Percentiles rank a stretch among this genome's conserved stretches.
Evolutionary conservation across 371 early-diverging fungal species (phyloP).

Genomic region (Modicella reniformis): DNA sequence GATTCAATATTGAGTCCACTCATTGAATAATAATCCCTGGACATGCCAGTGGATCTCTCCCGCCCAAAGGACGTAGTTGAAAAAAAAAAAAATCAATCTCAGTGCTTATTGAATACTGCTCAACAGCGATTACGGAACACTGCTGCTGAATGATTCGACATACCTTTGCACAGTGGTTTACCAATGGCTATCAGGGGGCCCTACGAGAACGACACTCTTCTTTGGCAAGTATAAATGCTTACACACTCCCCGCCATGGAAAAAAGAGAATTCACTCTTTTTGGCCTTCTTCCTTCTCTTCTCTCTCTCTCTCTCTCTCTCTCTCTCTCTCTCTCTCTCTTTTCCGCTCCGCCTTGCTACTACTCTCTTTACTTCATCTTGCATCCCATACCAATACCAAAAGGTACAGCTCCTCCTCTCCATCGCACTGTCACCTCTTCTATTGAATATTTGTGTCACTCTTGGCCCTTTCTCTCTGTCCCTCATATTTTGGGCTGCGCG

Average conservation of each 20-base stretch:
- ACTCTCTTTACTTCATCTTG: neutral
- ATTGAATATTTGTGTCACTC: neutral
- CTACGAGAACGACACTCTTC: neutral
- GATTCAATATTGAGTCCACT: no score
- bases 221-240: conserved; percentile 15
- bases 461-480: neutral
- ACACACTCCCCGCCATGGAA: neutral
- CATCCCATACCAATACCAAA: no score
- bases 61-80: no score
- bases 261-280: conserved; percentile 14
- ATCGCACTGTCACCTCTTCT: neutral
- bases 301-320: neutral
- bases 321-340: conserved; percentile 2
- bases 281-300: neutral
- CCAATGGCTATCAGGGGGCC: no score
- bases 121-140: neutral
- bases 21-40: no score
- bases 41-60: no score
- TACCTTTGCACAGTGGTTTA: no score
- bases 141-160: no score
- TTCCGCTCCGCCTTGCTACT: neutral
- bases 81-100: no score
- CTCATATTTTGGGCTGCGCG: conserved; percentile 16
- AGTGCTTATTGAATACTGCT: neutral
- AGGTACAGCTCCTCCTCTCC: neutral